Evolutionary conservation across 352 stramenopile genomes (phyloP), one percentile per base, ranked within the genome.

Genomic region (Phytophthora chlamydospora): DNA sequence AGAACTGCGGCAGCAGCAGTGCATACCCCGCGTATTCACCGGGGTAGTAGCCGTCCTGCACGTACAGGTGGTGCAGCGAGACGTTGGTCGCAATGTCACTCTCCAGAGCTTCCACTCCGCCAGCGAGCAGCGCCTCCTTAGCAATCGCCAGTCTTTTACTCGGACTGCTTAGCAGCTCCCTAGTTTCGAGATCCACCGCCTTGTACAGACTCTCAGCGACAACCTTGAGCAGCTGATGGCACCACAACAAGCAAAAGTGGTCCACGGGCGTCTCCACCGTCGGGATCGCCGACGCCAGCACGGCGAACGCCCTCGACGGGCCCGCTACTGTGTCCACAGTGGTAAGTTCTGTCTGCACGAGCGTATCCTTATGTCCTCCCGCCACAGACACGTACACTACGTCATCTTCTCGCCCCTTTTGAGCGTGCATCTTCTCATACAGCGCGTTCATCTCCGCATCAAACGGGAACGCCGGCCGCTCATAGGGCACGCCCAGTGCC

Each of bases 171-270:
- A 89, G 49, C 1, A 93, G 46, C 6, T 76, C 66, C 3, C 67
- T 71, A 2, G 66, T 83, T 2, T 80, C 56, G 0, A 66, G 46
- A 54, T 96, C 78, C 7, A 94, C 71, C 0, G 82, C 62, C n/a
- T 73, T 78, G 36, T 86, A 66, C 50, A 95, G 65, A 46, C 83
- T 91, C 31, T 75, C 50, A 0, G 84, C 82, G 4, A 96, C 71
- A 31, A 62, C 62, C 21, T 87, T 72, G 11, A 96, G 66, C 29
- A 96, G 66, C 29, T 95, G 80, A 63, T 93, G 80, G 55, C 88
- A 96, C 88, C 88, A 96, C 17, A 94, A 59, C 53, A 96, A 59
- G 51, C 87, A 92, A 16, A 91, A 68, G 39, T 96, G 88, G 47
- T 95, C 88, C 42, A 95, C 79, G 1, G 86, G 73, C 24, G 82